Conservation (phyloP, 257 asterid genomes). For the Cinchona pubescens region DNA sequence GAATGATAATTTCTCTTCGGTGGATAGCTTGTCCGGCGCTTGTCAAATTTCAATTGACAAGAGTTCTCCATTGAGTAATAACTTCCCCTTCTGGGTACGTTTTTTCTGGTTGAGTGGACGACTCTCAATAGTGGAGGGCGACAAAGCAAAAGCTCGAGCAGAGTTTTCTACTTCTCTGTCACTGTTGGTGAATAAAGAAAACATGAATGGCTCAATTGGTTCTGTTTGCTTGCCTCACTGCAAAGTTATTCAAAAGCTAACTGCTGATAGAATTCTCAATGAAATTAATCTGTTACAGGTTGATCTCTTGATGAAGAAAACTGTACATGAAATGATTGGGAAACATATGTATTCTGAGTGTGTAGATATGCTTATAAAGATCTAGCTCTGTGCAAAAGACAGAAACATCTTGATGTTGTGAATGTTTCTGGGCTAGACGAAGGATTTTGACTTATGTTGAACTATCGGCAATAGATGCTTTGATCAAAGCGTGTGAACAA, state of each 20-base stretch:
- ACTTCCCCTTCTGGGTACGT: slow-evolving; percentile 77
- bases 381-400: slow-evolving; percentile 57
- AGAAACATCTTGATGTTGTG: slow-evolving; percentile 46
- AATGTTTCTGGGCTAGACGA: slow-evolving; percentile 46
- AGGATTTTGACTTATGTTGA: slow-evolving; percentile 65
- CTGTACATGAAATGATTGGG: slow-evolving; percentile 65
- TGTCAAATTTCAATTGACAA: slow-evolving; percentile 32
- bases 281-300: slow-evolving; percentile 78
- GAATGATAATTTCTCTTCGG: slow-evolving; percentile 28
- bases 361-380: slow-evolving; percentile 66
- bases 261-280: slow-evolving; percentile 61
- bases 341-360: slow-evolving; percentile 71
- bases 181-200: slow-evolving; percentile 52
- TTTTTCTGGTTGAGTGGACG: slow-evolving; percentile 91
- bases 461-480: slow-evolving; percentile 73
- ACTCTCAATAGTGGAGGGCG: slow-evolving; percentile 68
- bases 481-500: slow-evolving; percentile 73
- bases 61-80: slow-evolving; percentile 40
- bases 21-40: slow-evolving; percentile 29
- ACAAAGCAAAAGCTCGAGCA: slow-evolving; percentile 67
- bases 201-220: slow-evolving; percentile 37
- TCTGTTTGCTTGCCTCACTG: slow-evolving; percentile 72
- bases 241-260: slow-evolving; percentile 57
- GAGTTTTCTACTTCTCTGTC: slow-evolving; percentile 62
- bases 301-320: slow-evolving; percentile 69